Conservation (phyloP, 352 stramenopile species). For the Phytophthora kernoviae region DNA sequence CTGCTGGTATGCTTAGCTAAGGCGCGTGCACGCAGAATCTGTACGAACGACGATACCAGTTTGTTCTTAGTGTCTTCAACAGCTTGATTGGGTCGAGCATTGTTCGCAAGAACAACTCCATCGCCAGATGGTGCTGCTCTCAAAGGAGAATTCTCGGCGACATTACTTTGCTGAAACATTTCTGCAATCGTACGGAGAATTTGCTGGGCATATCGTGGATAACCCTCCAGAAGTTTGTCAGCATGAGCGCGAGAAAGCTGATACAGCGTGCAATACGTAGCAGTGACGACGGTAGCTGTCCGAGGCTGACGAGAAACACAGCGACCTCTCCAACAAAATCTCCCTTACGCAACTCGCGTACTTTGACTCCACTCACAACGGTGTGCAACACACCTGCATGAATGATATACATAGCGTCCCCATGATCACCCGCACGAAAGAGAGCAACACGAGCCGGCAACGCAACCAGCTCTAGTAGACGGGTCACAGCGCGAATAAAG, state of each 20-base stretch:
- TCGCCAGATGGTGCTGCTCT: background rate
- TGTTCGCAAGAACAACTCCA: constrained; percentile 4
- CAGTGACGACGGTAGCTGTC: constrained; percentile 62
- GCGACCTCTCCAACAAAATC: constrained; percentile 74
- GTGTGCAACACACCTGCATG: constrained; percentile 67
- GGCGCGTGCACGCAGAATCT: constrained; percentile 21
- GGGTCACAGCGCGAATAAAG: constrained; percentile 66
- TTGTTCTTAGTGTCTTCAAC: constrained; percentile 7
- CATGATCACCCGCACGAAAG: constrained; percentile 61
- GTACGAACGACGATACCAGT: constrained; percentile 15
- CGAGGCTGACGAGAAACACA: constrained; percentile 68
- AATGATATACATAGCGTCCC: constrained; percentile 77
- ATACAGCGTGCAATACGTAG: constrained; percentile 73
- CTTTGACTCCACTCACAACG: constrained; percentile 62
- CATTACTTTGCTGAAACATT: constrained; percentile 43
- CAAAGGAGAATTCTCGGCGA: background rate
- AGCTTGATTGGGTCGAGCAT: background rate
- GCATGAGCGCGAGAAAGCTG: constrained; percentile 50
- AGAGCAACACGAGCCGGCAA: constrained; percentile 60
- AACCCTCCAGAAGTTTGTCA: constrained; percentile 60
- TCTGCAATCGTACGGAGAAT: constrained; percentile 31
- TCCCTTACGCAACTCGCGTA: constrained; percentile 69
- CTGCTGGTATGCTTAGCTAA: constrained; percentile 5
- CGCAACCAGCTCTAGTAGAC: constrained; percentile 60
- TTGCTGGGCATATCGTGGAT: constrained; percentile 23